Evolutionary conservation across 257 asterid genomes (phyloP), one percentile per base, ranked within the genome.

Genomic region (Solanum tarijense): DNA sequence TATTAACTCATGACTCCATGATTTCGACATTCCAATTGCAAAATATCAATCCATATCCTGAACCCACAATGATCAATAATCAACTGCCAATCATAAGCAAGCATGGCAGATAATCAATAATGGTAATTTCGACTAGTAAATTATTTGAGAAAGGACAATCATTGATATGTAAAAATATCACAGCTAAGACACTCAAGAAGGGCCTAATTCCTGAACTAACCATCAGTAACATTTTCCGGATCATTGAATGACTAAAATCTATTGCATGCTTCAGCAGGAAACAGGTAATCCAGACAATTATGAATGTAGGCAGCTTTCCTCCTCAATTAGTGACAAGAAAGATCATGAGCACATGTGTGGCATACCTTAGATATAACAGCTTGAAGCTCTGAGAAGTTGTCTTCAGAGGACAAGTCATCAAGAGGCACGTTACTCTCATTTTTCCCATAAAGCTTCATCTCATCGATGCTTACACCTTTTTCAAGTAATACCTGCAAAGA

Each of bases 361-460:
- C 60, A 85, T 88, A 97, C 99, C 99, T 96, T 93, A 9, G 92
- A 36, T 43, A 96, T 91, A 88, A 94, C 92, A 72, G 88, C 94
- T 92, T 93, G 98, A 62, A 97, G 98, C 91, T 93, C 98, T 36
- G 94, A 73, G 91, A 97, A 97, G 89, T 88, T 91, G 58, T 93
- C 98, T 60, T 91, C 90, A 34, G 86, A 55, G 86, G 94, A 91
- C 87, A 91, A 88, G 88, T 92, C 98, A 89, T 95, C 99, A 90
- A 95, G 89, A 86, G 92, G 91, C 88, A 92, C 96, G 12, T 92
- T 85, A 89, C 91, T 88, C 86, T 95, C 99, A 27, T 90, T 92
- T 89, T 93, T 96, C 68, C 98, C 98, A 91, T 93, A 97, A 81
- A 97, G 99, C 91, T 94, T 97, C 87, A 97, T 95, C 90, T 97